These are phyloP conservation scores for Stagonosporopsis chrysanthemi DNA, from an alignment of 2,329 filamentous ascomycete species.

Conservation along the genomic window DNA sequence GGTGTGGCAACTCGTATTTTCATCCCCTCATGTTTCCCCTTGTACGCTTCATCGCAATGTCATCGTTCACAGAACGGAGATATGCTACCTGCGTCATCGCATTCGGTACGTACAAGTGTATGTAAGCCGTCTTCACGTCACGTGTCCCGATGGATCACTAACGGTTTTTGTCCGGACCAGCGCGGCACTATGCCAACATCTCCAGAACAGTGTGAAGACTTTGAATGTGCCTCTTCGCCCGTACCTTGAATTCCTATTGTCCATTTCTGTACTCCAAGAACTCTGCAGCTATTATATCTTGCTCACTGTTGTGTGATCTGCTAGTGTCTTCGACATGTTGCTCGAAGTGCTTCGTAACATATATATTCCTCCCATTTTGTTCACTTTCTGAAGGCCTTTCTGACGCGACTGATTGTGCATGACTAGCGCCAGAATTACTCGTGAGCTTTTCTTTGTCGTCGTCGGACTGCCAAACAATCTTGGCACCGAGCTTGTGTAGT, in stretches of 20 bases:
- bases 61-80: no score
- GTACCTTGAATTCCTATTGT: background rate
- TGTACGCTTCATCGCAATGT: no score
- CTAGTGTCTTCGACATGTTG: slow-evolving; percentile 17
- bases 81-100: background rate
- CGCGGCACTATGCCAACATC: background rate
- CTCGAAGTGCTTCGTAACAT: slow-evolving; percentile 23
- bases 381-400: slow-evolving; percentile 8
- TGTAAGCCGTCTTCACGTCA: background rate
- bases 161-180: background rate
- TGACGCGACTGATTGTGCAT: slow-evolving; percentile 12
- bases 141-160: background rate
- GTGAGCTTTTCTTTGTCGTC: slow-evolving; percentile 27
- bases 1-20: no score
- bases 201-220: background rate
- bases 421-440: slow-evolving; percentile 8
- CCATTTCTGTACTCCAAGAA: background rate
- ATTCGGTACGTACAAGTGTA: background rate
- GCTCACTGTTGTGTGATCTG: slow-evolving; percentile 12
- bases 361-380: slow-evolving; percentile 21
- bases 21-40: no score
- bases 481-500: slow-evolving; percentile 12
- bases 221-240: background rate
- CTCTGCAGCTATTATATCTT: slow-evolving; percentile 17
- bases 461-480: background rate